Conservation (phyloP, 106 monocot genomes). For the Phalaenopsis aphrodite region DNA sequence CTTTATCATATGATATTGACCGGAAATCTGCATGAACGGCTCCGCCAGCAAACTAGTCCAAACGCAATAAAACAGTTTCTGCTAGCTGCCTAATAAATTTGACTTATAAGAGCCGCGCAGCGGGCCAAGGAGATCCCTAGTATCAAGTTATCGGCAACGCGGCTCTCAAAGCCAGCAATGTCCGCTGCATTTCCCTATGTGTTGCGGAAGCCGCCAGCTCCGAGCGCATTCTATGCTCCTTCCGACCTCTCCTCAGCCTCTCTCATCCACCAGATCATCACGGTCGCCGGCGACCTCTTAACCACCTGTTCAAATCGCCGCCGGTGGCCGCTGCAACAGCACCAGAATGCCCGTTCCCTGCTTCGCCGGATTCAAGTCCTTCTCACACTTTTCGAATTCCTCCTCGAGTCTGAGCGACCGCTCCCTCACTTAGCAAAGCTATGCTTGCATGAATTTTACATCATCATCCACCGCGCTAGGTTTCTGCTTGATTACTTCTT, state of each 20-base stretch:
- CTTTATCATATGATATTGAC: too few relatives aligned
- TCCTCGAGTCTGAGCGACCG: slow-evolving; percentile 8
- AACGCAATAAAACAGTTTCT: too few relatives aligned
- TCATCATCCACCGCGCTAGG: slow-evolving; percentile 50
- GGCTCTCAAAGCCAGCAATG: not conserved
- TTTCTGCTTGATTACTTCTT: slow-evolving; percentile 67
- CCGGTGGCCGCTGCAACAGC: slow-evolving; percentile 21
- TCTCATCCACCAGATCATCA: slow-evolving; percentile 34
- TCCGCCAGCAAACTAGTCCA: too few relatives aligned
- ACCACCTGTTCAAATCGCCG: slow-evolving; percentile 8
- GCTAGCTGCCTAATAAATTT: too few relatives aligned
- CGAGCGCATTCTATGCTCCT: not conserved
- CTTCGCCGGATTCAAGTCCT: slow-evolving; percentile 32
- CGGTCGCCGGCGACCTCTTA: slow-evolving; percentile 20
- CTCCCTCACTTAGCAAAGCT: slow-evolving; percentile 28
- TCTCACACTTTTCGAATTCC: slow-evolving; percentile 42
- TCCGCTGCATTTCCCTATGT: not conserved
- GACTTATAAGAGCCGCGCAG: too few relatives aligned
- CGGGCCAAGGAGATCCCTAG: too few relatives aligned
- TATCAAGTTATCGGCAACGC: too few relatives aligned
- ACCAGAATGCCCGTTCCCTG: slow-evolving; percentile 36
- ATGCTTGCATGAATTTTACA: slow-evolving; percentile 82
- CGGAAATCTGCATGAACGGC: too few relatives aligned
- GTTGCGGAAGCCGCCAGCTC: not conserved
- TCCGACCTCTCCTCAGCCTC: not conserved